Evolutionary conservation across 495 filamentous ascomycete species (phyloP).

Genomic region (Podospora pseudopauciseta): DNA sequence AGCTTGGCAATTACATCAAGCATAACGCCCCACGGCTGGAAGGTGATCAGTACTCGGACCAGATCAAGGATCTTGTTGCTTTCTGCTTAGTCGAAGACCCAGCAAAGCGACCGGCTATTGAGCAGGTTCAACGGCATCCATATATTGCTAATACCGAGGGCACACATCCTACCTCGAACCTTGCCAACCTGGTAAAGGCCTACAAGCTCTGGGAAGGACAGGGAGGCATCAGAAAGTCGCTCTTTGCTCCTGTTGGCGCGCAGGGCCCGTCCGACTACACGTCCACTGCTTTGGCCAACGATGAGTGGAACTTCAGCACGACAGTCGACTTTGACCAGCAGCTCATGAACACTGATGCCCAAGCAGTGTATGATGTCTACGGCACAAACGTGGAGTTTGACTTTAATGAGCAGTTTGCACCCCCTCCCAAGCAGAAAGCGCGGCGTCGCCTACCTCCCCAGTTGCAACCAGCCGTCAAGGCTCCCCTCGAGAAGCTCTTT

Average conservation of each 20-base stretch:
- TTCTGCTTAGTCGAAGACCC: constrained; percentile 78
- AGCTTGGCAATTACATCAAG: constrained; percentile 60
- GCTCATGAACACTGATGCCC: constrained; percentile 44
- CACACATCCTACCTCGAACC: constrained; percentile 65
- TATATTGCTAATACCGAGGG: constrained; percentile 59
- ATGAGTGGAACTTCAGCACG: constrained; percentile 92
- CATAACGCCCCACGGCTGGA: constrained; percentile 67
- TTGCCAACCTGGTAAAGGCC: constrained; percentile 69
- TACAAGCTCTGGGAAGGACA: constrained; percentile 83
- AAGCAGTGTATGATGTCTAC: constrained; percentile 51
- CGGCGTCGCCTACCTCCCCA: constrained; percentile 50
- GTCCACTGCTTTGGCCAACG: constrained; percentile 44
- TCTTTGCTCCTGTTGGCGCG: constrained; percentile 75
- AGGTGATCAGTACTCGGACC: constrained; percentile 69
- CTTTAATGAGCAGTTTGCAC: constrained; percentile 42
- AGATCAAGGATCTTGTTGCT: constrained; percentile 70
- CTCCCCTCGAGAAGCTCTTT: constrained; percentile 54
- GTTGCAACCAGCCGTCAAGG: constrained; percentile 44
- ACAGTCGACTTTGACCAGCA: constrained; percentile 76
- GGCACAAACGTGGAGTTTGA: constrained; percentile 47
- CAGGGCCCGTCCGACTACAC: constrained; percentile 48
- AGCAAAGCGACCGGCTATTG: constrained; percentile 65
- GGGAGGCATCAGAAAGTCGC: constrained; percentile 77
- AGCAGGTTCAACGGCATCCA: constrained; percentile 59
- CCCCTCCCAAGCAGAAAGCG: constrained; percentile 37